Base-by-base conservation (phyloP, 768 basidiomycete genomes). In the Porphyrellus cyaneotinctus region DNA sequence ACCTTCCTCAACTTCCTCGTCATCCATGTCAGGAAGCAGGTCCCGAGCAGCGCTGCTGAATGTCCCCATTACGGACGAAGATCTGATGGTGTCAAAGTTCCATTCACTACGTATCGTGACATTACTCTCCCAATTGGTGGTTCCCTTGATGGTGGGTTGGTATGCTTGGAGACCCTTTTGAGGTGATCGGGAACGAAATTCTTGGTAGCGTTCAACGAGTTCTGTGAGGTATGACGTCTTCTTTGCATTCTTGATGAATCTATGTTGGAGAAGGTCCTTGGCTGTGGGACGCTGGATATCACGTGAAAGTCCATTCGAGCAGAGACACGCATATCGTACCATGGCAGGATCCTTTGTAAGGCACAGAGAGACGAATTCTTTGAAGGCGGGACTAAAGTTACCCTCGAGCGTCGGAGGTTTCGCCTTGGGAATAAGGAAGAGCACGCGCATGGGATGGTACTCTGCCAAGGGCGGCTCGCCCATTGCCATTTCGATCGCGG, bases 381-480 rank as follows among this genome's bases (percentile, higher is more conserved):
- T 95, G 77, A 98, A 98, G 1, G 84, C 82, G 4, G 78, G 60
- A 15, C 87, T 88, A 67, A 95, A 98, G 22, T 83, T 65, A 1
- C 91, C 94, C 61, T 97, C 95, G 44, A 99, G 75, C 11, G 82
- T 79, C 6, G 97, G 97, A 6, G 97, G 87, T 58, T 92, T 91
- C 17, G 95, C 93, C 72, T 97, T 97, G 3, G 97, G 97, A 57
- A 98, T 99, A 43, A 98, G 78, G 76, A 98, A 98, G 49, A 99
- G 78, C 1, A 99, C 95, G 26, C 97, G 83, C 97, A 98, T 98
- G 0, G 95, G 97, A 64, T 98, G 97, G 68, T 97, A 95, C 68
- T 98, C 95, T 5, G 92, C 89, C 51, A 97, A 72, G 9, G 97
- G 97, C 0, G 97, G 97, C 63, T 97, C 94, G 39, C 97, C 97